Base-by-base conservation (phyloP, 495 filamentous ascomycete species). In the Oleoguttula mirabilis region DNA sequence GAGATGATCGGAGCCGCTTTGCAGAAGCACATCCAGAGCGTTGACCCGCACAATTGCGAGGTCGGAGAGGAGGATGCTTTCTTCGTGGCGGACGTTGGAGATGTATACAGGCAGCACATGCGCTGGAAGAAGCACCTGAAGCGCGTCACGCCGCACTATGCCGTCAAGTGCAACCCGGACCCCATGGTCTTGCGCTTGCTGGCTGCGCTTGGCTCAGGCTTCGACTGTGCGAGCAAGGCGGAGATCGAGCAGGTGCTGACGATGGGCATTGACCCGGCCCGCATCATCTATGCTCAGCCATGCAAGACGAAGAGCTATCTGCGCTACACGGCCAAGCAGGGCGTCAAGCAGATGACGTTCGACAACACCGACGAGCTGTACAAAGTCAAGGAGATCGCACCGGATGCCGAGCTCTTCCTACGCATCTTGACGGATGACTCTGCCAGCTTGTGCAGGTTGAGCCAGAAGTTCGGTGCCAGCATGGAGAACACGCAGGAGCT, bases 241-340 rank as follows among this genome's bases (percentile, higher is more conserved):
- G 90, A 99, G 68, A 94, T 99, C 52, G 85, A 96, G 55, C 74
- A 84, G 56, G 82, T 94, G 49, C 70, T 95, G 32, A 71, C 72
- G 50, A 72, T 87, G 48, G 88, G 86, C 45, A 73, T 95, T 45
- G 83, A 88, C 57, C 85, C 92, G 3, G 74, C 77, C 41, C 85
- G 87, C 55, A 94, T 99, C 68, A 94, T 99, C 65, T 99, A 95
- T 57, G 92, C 90, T 36, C 92, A 99, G 61, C 90, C 90, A 32
- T 96, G 92, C 80, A 96, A 96, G 74, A 95, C 90, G 57, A 93
- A 92, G 64, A 94, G 88, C 28, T 94, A 95, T 64, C 69, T 96
- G 47, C 84, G 87, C 54, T 93, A 84, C 54, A 88, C 88, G 39
- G 74, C 79, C 42, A 72, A 77, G 58, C 61, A 80, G 41, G 81